phyloP scores from a whole-genome alignment of 345 rosid genomes.

The Corchorus capsularis region DNA sequence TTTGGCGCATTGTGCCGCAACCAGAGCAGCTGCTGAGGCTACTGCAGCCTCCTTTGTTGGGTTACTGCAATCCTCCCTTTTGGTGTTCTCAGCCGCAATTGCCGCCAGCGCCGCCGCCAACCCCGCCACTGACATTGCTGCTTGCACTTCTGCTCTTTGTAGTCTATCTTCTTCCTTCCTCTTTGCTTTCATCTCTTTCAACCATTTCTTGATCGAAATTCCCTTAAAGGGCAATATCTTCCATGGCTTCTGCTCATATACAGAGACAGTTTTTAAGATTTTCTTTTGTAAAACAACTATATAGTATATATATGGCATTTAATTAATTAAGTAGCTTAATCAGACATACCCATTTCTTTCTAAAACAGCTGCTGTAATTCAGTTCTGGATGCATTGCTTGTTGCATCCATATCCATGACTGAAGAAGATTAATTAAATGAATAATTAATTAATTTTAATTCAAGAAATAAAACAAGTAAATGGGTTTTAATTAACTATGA shows the following conservation, averaged over 20 bases:
- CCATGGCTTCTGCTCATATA: conserved; percentile 59
- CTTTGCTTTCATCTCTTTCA: conserved; percentile 73
- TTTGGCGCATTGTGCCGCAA: conserved; percentile 82
- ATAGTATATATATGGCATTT: not conserved
- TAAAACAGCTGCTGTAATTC: conserved; percentile 75
- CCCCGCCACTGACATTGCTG: conserved; percentile 86
- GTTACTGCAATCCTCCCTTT: conserved; percentile 27
- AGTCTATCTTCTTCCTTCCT: conserved; percentile 79
- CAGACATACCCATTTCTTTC: conserved; percentile 72
- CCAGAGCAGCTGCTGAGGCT: conserved; percentile 88
- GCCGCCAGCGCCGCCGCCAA: conserved; percentile 85
- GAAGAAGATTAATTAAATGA: conserved; percentile 11
- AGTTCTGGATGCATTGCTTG: conserved; percentile 97
- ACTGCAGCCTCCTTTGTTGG: conserved; percentile 62
- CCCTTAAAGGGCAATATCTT: conserved; percentile 53
- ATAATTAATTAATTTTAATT: not conserved
- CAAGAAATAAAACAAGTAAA: not conserved
- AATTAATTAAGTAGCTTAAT: not conserved
- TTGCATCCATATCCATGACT: conserved; percentile 99
- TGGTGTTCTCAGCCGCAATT: conserved; percentile 64
- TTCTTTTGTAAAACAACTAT: not conserved
- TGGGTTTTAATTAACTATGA: not conserved
- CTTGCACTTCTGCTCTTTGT: conserved; percentile 85
- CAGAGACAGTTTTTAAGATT: not conserved
- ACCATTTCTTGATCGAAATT: conserved; percentile 76